Base-by-base conservation (phyloP, 2,329 filamentous ascomycete species). In the Exophiala aquamarina region DNA sequence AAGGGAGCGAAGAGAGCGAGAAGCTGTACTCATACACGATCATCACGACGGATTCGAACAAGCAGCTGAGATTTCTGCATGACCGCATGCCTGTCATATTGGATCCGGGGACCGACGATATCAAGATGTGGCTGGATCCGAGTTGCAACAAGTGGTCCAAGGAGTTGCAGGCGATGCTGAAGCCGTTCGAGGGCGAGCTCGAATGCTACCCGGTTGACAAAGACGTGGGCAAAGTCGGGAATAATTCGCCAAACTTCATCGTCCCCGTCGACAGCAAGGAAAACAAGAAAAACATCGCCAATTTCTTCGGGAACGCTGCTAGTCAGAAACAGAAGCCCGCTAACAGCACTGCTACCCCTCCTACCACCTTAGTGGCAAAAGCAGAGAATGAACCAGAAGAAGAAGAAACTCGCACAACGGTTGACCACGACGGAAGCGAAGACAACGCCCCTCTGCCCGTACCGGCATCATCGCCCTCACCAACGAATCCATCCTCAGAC, bases 61-160 rank as follows among this genome's bases (percentile, higher is more conserved):
- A 83, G 53, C 86, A 92, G 64, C 75, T 97, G 39, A 83, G 76
- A 20, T 97, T 95, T 57, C 74, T 98, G 14, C 93, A 98, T 64
- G 86, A 95, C 61, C 84, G 93, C 13, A 98, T 98, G 93, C 93
- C 93, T 0, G 92, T 95, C 4, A 87, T 97, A 21, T 67, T 98
- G 1, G 84, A 96, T 4, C 82, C 87, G 3, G 83, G 82, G 3
- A 89, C 85, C 1, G 77, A 87, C 1, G 78, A 75, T 9, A 74
- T 95, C 61, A 77, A 72, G 44, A 82, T 66, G 3, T 96, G 90
- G 90, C 75, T 97, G 14, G 87, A 96, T 63, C 89, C 89, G 0
- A 70, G 65, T 2, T 77, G 79, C 14, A 72, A 76, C 17, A 81
- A 83, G 49, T 97, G 93, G 92, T 84, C 80, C 2, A 76, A 75